These are phyloP conservation scores for Scheffersomyces segobiensis DNA, from an alignment of 1,139 yeast genomes.

Conservation along the genomic window DNA sequence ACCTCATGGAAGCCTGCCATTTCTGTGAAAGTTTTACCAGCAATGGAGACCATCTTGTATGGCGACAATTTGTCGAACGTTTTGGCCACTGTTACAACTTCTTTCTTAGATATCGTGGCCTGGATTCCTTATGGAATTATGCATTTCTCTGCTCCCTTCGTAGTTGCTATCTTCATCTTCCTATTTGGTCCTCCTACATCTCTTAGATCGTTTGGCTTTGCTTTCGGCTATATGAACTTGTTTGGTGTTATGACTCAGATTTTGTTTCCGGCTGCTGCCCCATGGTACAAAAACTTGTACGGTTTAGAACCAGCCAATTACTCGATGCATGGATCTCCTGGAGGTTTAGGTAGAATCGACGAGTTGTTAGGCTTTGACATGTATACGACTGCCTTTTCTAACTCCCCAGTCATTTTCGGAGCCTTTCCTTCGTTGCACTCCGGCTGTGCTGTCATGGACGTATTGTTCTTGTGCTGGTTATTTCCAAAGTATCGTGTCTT, in stretches of 20 bases:
- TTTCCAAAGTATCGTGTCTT: constrained; percentile 69
- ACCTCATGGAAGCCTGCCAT: constrained; percentile 83
- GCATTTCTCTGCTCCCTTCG: constrained; percentile 88
- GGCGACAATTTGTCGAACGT: constrained; percentile 92
- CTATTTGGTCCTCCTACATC: constrained; percentile 92
- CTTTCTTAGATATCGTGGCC: constrained; percentile 77
- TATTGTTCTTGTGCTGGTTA: constrained; percentile 75
- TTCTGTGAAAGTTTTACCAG: constrained; percentile 87
- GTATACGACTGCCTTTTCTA: constrained; percentile 83
- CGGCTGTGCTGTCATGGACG: constrained; percentile 93
- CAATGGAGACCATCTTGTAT: constrained; percentile 88
- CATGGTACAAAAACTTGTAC: constrained; percentile 90
- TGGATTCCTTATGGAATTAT: constrained; percentile 96
- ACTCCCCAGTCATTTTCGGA: constrained; percentile 93
- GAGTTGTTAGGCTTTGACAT: constrained; percentile 73
- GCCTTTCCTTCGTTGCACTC: constrained; percentile 97
- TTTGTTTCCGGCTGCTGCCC: constrained; percentile 93
- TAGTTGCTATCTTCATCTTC: constrained; percentile 77
- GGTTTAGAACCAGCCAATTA: constrained; percentile 92
- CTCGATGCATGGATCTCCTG: constrained; percentile 92
- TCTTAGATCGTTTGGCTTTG: constrained; percentile 84
- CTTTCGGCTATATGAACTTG: constrained; percentile 96
- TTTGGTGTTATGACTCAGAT: constrained; percentile 81
- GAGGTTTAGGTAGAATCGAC: constrained; percentile 93
- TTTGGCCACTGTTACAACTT: constrained; percentile 70